These are phyloP conservation scores for Arthrobotrys iridis DNA, from an alignment of 2,329 filamentous ascomycete genomes.

Conservation along the genomic window DNA sequence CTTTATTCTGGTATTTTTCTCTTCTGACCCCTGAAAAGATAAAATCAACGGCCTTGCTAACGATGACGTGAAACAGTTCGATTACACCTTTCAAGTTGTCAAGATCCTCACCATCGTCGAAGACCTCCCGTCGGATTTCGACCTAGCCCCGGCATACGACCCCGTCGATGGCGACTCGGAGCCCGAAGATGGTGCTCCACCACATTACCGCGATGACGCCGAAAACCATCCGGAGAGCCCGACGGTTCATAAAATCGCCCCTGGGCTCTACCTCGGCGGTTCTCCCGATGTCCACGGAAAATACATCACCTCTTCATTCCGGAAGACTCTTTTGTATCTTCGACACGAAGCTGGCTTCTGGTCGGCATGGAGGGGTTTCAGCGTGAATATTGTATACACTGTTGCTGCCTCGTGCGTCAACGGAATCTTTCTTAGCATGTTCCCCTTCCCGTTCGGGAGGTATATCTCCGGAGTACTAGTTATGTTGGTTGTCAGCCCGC, in stretches of 20 bases:
- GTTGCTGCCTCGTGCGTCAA: constrained; percentile 63
- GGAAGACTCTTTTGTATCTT: constrained; percentile 70
- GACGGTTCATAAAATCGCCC: constrained; percentile 63
- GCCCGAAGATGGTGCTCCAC: constrained; percentile 59
- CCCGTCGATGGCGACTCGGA: constrained; percentile 55
- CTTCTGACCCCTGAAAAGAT: not conserved
- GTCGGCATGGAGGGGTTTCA: constrained; percentile 76
- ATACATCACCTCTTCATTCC: constrained; percentile 72
- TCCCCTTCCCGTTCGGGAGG: constrained; percentile 63
- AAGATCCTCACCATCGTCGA: constrained; percentile 73
- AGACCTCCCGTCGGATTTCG: constrained; percentile 67
- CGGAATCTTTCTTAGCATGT: constrained; percentile 63
- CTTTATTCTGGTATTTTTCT: constrained; percentile 36
- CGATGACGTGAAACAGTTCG: constrained; percentile 36
- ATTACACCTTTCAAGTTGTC: constrained; percentile 63
- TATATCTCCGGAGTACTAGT: constrained; percentile 69
- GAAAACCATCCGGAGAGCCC: constrained; percentile 56
- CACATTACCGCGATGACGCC: constrained; percentile 54
- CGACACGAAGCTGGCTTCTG: constrained; percentile 71
- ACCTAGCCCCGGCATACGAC: constrained; percentile 63
- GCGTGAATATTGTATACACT: constrained; percentile 65
- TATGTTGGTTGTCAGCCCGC: constrained; percentile 71
- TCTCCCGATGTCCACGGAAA: constrained; percentile 62
- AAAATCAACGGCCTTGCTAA: not conserved
- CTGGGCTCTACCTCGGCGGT: constrained; percentile 63